Percentiles rank a stretch among this genome's conserved stretches.
Conservation (phyloP, 2,329 filamentous ascomycete species). For the Pleoardoris graminearum region DNA sequence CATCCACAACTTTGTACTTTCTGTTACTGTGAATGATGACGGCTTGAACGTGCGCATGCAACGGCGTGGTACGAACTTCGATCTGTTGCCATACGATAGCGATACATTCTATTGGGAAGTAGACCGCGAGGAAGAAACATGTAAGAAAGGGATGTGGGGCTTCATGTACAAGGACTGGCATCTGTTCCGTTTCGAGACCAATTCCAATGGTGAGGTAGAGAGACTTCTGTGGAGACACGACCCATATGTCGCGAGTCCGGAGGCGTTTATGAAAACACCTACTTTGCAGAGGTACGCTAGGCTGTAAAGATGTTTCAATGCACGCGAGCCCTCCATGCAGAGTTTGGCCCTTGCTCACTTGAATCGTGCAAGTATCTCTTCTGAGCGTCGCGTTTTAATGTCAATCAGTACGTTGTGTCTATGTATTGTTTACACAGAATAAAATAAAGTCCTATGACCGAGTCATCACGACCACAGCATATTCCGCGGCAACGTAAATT, state of each 20-base stretch:
- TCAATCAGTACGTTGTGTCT: too few species aligned
- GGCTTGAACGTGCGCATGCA: constrained; percentile 9
- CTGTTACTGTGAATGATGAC: neutral
- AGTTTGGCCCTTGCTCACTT: too few species aligned
- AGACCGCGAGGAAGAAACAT: constrained; percentile 7
- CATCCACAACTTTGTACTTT: constrained; percentile 13
- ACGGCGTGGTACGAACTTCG: constrained; percentile 5
- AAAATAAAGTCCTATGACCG: too few species aligned
- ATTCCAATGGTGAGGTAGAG: constrained; percentile 7
- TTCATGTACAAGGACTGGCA: constrained; percentile 16
- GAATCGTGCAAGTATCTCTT: too few species aligned
- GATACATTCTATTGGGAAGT: constrained; percentile 14
- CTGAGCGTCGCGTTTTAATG: too few species aligned
- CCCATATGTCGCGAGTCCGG: constrained; percentile 9
- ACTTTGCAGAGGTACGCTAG: neutral
- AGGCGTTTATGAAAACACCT: constrained; percentile 3
- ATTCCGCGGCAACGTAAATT: too few species aligned
- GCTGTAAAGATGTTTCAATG: neutral
- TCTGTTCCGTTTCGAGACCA: constrained; percentile 9
- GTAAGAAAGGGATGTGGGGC: constrained; percentile 9
- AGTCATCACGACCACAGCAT: too few species aligned
- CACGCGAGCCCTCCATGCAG: too few species aligned
- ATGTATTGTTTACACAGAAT: too few species aligned
- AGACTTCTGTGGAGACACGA: constrained; percentile 9
- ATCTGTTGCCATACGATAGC: constrained; percentile 7